Base-by-base conservation (phyloP, 1,284 basidiomycete genomes). In the Ceratobasidium sp. region DNA sequence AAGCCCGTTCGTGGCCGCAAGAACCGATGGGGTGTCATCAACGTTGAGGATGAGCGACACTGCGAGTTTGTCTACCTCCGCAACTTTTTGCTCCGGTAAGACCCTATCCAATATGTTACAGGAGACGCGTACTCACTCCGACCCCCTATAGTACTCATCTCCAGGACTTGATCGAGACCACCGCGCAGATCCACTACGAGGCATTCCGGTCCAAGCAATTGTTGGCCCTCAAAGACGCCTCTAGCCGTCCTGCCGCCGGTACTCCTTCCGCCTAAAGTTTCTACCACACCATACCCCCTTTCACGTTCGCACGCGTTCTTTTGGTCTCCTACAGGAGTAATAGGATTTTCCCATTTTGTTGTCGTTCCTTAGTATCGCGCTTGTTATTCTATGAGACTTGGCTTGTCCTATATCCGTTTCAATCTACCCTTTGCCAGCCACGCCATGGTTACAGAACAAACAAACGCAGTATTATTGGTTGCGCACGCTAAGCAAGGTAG, bases 121-220 rank as follows among this genome's bases (percentile, higher is more conserved):
- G 12, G n/a, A 22, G 47, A 4, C 32, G n/a, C 69, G 13, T 27
- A 31, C 25, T 38, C 17, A 57, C 67, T 45, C 65, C 47, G 69
- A 58, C 47, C 32, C 8, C 29, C 60, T 29, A 22, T 60, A 91
- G 95, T 80, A 96, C 96, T 34, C 96, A 99, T 81, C 82, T 99
- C 76, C 97, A 99, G 80, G 97, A 99, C 78, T 82, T 99, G 75
- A 98, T 99, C 79, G 96, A 99, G 84, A 98, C 96, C 68, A 99
- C 96, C 1, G 93, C 96, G 7, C 93, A 96, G 80, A 97, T 97
- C 78, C 97, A 99, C 82, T 99, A 99, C 81, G 97, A 99, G 84
- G 95, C 96, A 7, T 99, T 99, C 92, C 89, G 96, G 74, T 96
- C 93, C 76, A 98, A 98, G 84, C 97, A 99, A 83, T 80, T 96